Conservation (phyloP, 371 early-diverging fungal genomes). For the Chytridium lagenaria region DNA sequence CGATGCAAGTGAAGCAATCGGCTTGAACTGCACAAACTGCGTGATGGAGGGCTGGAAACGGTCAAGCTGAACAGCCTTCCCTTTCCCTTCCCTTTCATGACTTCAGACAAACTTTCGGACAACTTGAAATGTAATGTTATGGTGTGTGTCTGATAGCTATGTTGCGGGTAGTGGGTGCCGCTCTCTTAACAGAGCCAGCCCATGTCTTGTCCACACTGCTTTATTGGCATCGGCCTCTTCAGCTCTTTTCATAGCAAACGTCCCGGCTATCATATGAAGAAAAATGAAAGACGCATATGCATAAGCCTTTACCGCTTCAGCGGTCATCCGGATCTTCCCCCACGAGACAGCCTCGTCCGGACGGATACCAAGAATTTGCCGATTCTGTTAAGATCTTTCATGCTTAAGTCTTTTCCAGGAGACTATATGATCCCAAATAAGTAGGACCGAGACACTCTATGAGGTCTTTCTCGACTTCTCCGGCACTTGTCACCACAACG, state of each 20-base stretch:
- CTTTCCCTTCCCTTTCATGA: not conserved
- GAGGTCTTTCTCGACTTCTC: conserved; percentile 99
- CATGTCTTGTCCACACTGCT: no score
- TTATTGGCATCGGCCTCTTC: not conserved
- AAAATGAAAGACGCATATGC: conserved; percentile 97
- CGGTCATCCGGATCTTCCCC: conserved; percentile 96
- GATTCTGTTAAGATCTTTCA: conserved; percentile 95
- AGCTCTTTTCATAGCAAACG: conserved; percentile 69
- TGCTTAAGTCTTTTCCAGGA: conserved; percentile 87
- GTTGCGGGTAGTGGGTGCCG: no score
- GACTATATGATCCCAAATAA: conserved; percentile 83
- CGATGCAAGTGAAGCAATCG: no score
- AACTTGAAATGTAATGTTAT: no score
- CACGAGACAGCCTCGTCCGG: conserved; percentile 99
- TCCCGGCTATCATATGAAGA: conserved; percentile 92
- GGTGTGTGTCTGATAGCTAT: no score
- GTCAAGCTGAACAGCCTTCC: not conserved
- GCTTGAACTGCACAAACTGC: not conserved
- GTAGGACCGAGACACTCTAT: conserved; percentile 97
- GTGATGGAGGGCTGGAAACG: not conserved
- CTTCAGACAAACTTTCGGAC: no score
- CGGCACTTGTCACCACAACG: conserved; percentile 95
- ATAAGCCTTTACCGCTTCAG: conserved; percentile 92
- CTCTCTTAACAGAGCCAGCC: no score
- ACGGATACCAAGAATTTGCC: conserved; percentile 97